Conservation (phyloP, 2,329 filamentous ascomycete species). For the Penicillium sp. region DNA sequence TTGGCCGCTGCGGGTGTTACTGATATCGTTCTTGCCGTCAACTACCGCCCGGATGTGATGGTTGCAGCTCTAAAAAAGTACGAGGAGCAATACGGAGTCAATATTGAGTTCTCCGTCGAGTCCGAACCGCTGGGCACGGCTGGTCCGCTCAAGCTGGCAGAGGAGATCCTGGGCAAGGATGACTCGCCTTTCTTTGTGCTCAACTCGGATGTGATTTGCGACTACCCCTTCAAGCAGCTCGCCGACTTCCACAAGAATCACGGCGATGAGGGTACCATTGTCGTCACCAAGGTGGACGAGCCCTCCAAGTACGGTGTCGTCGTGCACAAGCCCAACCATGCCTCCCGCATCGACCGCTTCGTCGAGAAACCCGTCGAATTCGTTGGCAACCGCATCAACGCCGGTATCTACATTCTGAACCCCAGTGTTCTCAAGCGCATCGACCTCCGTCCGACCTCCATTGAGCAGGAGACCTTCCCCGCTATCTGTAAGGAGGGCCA, state of each 20-base stretch:
- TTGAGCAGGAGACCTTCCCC: conserved; percentile 98
- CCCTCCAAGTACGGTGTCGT: conserved; percentile 98
- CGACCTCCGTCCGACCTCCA: conserved; percentile 92
- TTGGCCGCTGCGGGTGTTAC: conserved; percentile 91
- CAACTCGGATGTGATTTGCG: conserved; percentile 97
- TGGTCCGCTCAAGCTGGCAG: conserved; percentile 90
- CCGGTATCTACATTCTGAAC: conserved; percentile 97
- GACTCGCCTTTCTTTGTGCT: conserved; percentile 95
- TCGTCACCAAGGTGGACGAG: conserved; percentile 98
- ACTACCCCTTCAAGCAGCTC: conserved; percentile 89
- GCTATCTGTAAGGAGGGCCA: conserved; percentile 85
- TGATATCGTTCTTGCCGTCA: conserved; percentile 96
- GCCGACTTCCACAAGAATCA: conserved; percentile 89
- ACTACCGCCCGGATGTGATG: conserved; percentile 98
- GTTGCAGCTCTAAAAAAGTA: conserved; percentile 92
- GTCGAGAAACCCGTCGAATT: conserved; percentile 99
- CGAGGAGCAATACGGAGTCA: conserved; percentile 86
- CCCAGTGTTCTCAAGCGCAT: conserved; percentile 86
- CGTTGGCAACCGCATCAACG: conserved; percentile 97
- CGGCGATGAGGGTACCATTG: conserved; percentile 93
- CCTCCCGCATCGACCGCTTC: conserved; percentile 93
- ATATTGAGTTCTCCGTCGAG: conserved; percentile 96
- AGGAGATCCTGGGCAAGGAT: conserved; percentile 88
- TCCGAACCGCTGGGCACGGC: conserved; percentile 92
- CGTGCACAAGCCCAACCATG: conserved; percentile 90